Conservation (phyloP, 2,329 filamentous ascomycete genomes). For the Pezicula radicicola region DNA sequence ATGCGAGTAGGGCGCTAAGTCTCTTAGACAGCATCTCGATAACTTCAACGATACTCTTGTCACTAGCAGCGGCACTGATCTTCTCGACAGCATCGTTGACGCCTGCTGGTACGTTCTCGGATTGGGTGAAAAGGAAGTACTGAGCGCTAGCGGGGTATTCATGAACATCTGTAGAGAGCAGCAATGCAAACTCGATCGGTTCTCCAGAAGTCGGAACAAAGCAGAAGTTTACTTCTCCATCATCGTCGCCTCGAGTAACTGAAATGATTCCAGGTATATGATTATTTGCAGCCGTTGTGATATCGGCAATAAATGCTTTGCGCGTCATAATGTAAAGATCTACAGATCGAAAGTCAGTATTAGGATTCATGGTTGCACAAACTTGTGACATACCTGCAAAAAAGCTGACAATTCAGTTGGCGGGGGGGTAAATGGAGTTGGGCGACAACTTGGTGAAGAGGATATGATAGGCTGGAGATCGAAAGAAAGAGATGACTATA, state of each 20-base stretch:
- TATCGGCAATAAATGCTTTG: conserved; percentile 61
- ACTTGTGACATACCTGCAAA: too few relatives aligned
- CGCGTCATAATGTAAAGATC: conserved; percentile 52
- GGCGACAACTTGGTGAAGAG: too few relatives aligned
- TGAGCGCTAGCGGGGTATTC: not conserved
- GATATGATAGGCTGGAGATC: too few relatives aligned
- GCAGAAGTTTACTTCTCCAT: conserved; percentile 68
- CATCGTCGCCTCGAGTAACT: conserved; percentile 62
- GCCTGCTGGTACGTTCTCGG: conserved; percentile 39
- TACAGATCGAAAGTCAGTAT: not conserved
- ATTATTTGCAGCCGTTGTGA: conserved; percentile 34
- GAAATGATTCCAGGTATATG: conserved; percentile 46
- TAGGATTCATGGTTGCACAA: not conserved
- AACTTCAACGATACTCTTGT: conserved; percentile 20
- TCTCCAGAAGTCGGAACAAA: conserved; percentile 35
- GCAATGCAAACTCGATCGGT: conserved; percentile 22
- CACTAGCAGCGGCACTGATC: conserved; percentile 15
- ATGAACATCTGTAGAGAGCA: conserved; percentile 19
- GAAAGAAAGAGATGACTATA: not conserved
- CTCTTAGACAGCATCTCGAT: conserved; percentile 19
- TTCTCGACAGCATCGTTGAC: conserved; percentile 33
- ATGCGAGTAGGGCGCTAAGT: conserved; percentile 16
- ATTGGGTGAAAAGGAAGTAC: conserved; percentile 52
- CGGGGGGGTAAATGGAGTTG: too few relatives aligned
- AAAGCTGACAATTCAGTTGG: too few relatives aligned